Evolutionary conservation across 2,329 filamentous ascomycete species (phyloP), one percentile per base, ranked within the genome.

Genomic region (Teratosphaeria pseudoeucalypti): DNA sequence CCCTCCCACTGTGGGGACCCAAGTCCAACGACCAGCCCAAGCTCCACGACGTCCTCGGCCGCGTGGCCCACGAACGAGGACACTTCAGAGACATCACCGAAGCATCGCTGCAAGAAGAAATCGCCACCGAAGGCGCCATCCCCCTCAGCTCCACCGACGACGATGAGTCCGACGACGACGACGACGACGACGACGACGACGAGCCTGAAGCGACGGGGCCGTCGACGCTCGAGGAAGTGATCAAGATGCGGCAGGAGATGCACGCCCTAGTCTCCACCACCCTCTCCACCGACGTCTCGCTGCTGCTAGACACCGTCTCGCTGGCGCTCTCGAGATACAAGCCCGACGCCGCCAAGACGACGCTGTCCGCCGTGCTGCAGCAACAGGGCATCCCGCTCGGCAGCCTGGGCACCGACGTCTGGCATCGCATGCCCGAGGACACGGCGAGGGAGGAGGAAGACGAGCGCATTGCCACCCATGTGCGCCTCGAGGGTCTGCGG

Each of bases 51-150:
- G 87, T 92, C 66, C 90, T 96, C 65, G 78, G 82, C 60, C 90
- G 92, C 65, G 87, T 96, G 68, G 88, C 91, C 66, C 74, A 78
- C 52, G 86, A 95, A 68, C 86, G 88, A 61, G 90, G 89, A 14
- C 89, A 90, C 27, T 95, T 97, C 71, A 86, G 90, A 61, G 81
- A 86, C 66, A 80, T 97, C 64, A 89, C 85, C 56, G 89, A 95
- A 72, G 81, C 85, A 56, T 81, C 84, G 52, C 77, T 97, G 43
- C 81, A 81, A 56, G 82, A 86, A 39, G 86, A 94, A 68, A 85
- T 94, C 57, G 75, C 77, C 52, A 73, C 76, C 29, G 72, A 78
- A 34, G 75, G 77, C 55, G 64, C 58, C 6, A 64, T 72, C 19
- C 75, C 76, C 47, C 61, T 64, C 7, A 67, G 65, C 47, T 79